These are phyloP conservation scores for Quercus tomentella DNA, from an alignment of 331 rosid genomes.

Conservation along the genomic window DNA sequence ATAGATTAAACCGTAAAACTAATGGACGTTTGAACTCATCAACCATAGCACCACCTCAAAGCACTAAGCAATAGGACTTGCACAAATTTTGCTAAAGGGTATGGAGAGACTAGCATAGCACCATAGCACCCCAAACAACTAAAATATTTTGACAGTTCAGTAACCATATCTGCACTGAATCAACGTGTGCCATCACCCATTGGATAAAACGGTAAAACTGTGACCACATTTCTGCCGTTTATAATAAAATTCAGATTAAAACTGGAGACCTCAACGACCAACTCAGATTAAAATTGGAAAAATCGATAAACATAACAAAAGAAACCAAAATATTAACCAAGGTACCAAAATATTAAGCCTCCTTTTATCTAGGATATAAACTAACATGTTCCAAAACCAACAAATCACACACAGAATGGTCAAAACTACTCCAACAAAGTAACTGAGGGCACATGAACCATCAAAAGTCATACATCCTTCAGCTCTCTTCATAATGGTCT, in stretches of 20 bases:
- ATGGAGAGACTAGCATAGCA: too few species aligned
- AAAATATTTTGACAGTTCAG: too few species aligned
- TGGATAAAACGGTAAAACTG: background rate
- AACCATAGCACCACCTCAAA: too few species aligned
- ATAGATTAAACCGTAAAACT: too few species aligned
- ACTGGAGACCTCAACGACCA: background rate
- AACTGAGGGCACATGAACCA: slow-evolving; percentile 10
- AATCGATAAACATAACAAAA: background rate
- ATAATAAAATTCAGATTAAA: background rate
- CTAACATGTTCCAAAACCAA: slow-evolving; percentile 34
- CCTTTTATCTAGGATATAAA: slow-evolving; percentile 33
- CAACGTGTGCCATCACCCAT: too few species aligned
- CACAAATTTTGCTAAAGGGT: background rate
- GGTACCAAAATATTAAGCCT: slow-evolving; percentile 16
- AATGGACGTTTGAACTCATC: too few species aligned
- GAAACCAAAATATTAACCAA: background rate
- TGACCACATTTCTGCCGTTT: background rate
- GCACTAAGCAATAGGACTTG: background rate
- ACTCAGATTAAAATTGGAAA: background rate
- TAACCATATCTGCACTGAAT: too few species aligned
- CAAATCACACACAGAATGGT: slow-evolving; percentile 21
- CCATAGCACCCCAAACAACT: too few species aligned
- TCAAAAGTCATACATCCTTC: slow-evolving; percentile 14
- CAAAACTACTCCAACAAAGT: slow-evolving; percentile 47
- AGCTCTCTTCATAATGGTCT: slow-evolving; percentile 6